Evolutionary conservation across 164 flowering plant species (phyloP), one percentile per base, ranked within the genome.

Genomic region (Magnolia changhungtana): DNA sequence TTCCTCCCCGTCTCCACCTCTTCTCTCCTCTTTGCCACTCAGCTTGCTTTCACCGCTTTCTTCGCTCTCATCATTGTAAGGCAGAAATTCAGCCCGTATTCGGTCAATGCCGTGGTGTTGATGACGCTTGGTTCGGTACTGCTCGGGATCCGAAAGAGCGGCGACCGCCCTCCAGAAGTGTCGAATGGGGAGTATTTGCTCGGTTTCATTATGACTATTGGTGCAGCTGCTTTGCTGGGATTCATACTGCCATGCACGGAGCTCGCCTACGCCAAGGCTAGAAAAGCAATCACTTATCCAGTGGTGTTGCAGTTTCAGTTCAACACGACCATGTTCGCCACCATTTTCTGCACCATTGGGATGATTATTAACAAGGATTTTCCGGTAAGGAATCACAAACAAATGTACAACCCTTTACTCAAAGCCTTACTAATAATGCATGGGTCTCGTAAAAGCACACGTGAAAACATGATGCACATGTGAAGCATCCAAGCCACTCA

Each of bases 291-390:
- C 37, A 81, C 77, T 4, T 83, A 70, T 67, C 67, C 51, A 8
- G 64, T 83, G 61, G 83, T 81, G 24, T 29, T 83, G 82, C 78
- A 83, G 59, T 24, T 79, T 21, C 82, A 75, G 74, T 9, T 63
- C 21, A 82, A 83, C 1, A 51, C 80, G 72, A 59, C 72, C 19
- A 23, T 86, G 29, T 79, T 76, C n/a, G 84, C 84, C 2, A 83
- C 85, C 19, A 16, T 70, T 2, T 72, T 83, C 37, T 82, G 81
- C 79, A 69, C 77, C 0, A 31, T 81, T 5, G 87, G 86, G 29
- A 87, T 87, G 88, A 63, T 81, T 1, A 13, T 86, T 23, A 80
- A 83, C 78, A 82, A 86, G 0, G 89, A 85, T 55, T 84, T 87
- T 18, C 29, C 80, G 87, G 90, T 84, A 37, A 63, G 72, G 23